These are phyloP conservation scores for Ganoderma lucidum DNA, from an alignment of 1,284 basidiomycete species.

Conservation along the genomic window DNA sequence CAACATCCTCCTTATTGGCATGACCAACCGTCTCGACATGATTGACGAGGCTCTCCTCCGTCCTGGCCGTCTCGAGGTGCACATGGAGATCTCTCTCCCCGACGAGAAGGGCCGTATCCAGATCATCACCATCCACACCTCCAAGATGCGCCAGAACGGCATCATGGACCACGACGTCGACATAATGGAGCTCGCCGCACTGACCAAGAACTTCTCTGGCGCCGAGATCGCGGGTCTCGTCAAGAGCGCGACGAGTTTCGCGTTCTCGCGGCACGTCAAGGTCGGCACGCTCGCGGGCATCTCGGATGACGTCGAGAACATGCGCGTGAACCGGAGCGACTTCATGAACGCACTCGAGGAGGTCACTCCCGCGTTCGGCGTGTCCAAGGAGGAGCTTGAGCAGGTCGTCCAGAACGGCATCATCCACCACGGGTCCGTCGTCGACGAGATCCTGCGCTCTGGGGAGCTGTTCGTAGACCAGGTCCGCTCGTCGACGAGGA, in stretches of 20 bases:
- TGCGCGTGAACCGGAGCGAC: constrained; percentile 89
- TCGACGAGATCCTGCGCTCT: constrained; percentile 88
- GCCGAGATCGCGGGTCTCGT: constrained; percentile 97
- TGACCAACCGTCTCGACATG: constrained; percentile 99
- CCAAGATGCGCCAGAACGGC: constrained; percentile 92
- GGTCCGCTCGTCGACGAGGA: constrained; percentile 89
- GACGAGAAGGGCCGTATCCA: constrained; percentile 94
- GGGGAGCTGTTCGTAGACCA: constrained; percentile 97
- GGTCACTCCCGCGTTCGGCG: constrained; percentile 97
- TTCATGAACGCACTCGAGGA: constrained; percentile 95
- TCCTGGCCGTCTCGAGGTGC: constrained; percentile 99
- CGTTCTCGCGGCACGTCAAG: constrained; percentile 98
- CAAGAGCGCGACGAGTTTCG: constrained; percentile 98
- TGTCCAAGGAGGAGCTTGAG: constrained; percentile 95
- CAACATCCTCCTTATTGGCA: constrained; percentile 99
- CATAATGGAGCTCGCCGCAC: constrained; percentile 81
- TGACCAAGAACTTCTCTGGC: constrained; percentile 98
- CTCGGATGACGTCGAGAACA: constrained; percentile 93
- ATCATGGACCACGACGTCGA: constrained; percentile 94
- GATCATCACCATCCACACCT: constrained; percentile 96
- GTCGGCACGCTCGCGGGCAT: constrained; percentile 96
- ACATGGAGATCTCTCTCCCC: constrained; percentile 98
- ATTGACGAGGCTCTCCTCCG: constrained; percentile 98
- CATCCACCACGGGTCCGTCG: constrained; percentile 83
- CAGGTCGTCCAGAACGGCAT: constrained; percentile 98